Evolutionary conservation across 2,329 filamentous ascomycete species (phyloP).

Genomic region (Phoma sp.): DNA sequence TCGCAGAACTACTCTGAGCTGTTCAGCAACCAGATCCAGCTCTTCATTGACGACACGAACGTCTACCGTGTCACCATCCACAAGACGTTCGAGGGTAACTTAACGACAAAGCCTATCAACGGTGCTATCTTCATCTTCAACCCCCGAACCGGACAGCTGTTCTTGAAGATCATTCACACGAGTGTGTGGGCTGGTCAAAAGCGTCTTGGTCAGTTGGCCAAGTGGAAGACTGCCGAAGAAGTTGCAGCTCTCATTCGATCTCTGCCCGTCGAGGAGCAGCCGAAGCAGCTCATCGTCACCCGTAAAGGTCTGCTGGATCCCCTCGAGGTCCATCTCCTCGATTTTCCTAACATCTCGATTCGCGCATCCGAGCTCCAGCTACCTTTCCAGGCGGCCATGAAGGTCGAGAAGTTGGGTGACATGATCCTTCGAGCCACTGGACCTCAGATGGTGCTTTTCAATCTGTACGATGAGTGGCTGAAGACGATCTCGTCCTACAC

Average conservation of each 20-base stretch:
- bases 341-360: constrained; percentile 99
- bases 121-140: constrained; percentile 99
- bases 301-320: constrained; percentile 96
- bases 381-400: constrained; percentile 99
- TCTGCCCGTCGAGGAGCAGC: constrained; percentile 94
- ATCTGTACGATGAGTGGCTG: constrained; percentile 97
- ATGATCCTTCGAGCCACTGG: constrained; percentile 98
- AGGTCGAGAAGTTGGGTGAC: constrained; percentile 98
- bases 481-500: constrained; percentile 99
- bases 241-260: constrained; percentile 96
- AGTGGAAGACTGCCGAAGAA: constrained; percentile 99
- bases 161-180: constrained; percentile 99
- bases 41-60: constrained; percentile 99
- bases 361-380: constrained; percentile 95
- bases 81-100: constrained; percentile 98
- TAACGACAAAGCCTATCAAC: constrained; percentile 99
- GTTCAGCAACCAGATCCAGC: constrained; percentile 98
- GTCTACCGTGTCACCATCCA: constrained; percentile 99
- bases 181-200: constrained; percentile 99
- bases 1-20: constrained; percentile 99
- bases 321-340: constrained; percentile 93
- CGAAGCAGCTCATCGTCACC: constrained; percentile 97
- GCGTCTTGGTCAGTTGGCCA: constrained; percentile 95
- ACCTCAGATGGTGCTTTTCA: constrained; percentile 99
- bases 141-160: constrained; percentile 94